Conservation (phyloP, 371 early-diverging fungal species). For the Lichtheimia ornata region DNA sequence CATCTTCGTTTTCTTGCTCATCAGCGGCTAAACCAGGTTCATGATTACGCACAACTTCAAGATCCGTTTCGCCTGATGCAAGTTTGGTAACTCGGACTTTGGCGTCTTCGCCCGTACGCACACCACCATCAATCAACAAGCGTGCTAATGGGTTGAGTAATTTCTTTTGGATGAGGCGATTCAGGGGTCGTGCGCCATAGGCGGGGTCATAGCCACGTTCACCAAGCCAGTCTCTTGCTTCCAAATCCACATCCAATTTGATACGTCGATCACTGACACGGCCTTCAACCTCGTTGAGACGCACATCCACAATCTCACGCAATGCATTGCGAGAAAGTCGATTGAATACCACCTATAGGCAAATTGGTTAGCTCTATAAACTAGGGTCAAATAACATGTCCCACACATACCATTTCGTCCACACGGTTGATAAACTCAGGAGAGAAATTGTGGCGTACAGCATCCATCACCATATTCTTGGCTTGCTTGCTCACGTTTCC, state of each 20-base stretch:
- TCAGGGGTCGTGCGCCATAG: conserved; percentile 86
- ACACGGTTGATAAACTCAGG: conserved; percentile 93
- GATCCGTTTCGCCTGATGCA: conserved; percentile 34
- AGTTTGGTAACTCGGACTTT: conserved; percentile 34
- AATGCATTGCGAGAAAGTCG: conserved; percentile 62
- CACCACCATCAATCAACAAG: conserved; percentile 75
- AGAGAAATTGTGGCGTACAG: conserved; percentile 79
- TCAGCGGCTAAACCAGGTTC: conserved; percentile 26
- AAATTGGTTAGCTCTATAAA: too few species aligned
- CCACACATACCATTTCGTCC: conserved; percentile 66
- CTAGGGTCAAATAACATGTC: background rate
- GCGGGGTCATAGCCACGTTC: conserved; percentile 82
- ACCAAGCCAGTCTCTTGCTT: conserved; percentile 78
- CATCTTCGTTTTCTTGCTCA: conserved; percentile 24
- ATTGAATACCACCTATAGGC: conserved; percentile 61
- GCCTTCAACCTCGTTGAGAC: conserved; percentile 73
- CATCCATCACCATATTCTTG: conserved; percentile 66
- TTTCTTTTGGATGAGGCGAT: conserved; percentile 82
- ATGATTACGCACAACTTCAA: conserved; percentile 43
- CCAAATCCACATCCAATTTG: conserved; percentile 64
- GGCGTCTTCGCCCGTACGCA: conserved; percentile 68
- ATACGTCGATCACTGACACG: conserved; percentile 80
- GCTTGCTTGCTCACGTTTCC: conserved; percentile 49
- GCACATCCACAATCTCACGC: conserved; percentile 78
- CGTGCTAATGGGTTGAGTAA: conserved; percentile 82